phyloP scores from a whole-genome alignment of 1,284 basidiomycete species.

The Somion occarium region DNA sequence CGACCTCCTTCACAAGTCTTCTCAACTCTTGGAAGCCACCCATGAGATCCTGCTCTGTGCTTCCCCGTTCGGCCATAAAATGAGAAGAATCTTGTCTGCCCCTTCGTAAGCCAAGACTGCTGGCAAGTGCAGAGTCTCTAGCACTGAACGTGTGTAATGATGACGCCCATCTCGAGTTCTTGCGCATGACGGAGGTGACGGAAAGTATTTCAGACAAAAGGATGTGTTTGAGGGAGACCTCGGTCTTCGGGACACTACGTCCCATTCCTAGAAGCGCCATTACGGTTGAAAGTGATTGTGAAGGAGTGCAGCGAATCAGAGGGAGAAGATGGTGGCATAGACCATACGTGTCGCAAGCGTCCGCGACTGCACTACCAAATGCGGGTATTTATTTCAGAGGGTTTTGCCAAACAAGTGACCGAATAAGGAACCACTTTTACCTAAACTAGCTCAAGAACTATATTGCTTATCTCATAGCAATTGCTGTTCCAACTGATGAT shows the following conservation, averaged over 20 bases:
- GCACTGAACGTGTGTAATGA: constrained; percentile 54
- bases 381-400: constrained; percentile 18
- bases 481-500: too few relatives aligned
- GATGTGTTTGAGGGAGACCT: constrained; percentile 67
- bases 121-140: constrained; percentile 62
- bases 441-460: too few relatives aligned
- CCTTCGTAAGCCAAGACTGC: constrained; percentile 69
- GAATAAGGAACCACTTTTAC: constrained; percentile 1
- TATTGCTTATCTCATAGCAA: too few relatives aligned
- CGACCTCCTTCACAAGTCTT: constrained; percentile 64
- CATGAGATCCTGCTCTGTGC: constrained; percentile 79
- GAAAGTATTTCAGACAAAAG: constrained; percentile 86
- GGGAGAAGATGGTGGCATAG: background rate
- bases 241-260: background rate
- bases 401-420: constrained; percentile 18
- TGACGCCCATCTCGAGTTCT: constrained; percentile 91
- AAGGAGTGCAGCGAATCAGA: background rate
- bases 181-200: constrained; percentile 95
- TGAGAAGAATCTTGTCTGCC: constrained; percentile 36
- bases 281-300: background rate
- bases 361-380: background rate
- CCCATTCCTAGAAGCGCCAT: background rate
- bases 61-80: constrained; percentile 41
- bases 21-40: constrained; percentile 85
- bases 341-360: constrained; percentile 11